Evolutionary conservation across 2,329 filamentous ascomycete genomes (phyloP).

Genomic region (Sclerotinia nivalis): DNA sequence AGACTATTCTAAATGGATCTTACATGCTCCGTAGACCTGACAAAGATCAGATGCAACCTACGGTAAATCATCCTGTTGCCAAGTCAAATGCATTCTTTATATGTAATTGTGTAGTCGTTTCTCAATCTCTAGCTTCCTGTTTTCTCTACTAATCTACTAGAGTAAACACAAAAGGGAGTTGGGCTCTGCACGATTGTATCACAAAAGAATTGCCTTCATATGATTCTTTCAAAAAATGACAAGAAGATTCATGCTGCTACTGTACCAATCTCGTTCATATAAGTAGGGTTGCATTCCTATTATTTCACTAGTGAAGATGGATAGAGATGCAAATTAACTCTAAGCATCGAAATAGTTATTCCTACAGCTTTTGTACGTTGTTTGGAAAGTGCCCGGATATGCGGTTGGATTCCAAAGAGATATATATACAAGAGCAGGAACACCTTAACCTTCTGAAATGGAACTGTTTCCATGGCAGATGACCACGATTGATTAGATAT

Average conservation of each 20-base stretch:
- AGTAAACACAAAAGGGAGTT: background rate
- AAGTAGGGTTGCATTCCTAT: background rate
- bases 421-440: background rate
- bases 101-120: no score
- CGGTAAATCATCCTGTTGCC: background rate
- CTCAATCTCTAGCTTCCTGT: no score
- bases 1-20: no score
- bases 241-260: background rate
- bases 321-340: background rate
- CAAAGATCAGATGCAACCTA: background rate
- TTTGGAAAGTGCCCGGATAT: background rate
- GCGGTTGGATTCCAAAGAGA: no score
- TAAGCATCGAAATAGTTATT: background rate
- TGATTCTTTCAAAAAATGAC: background rate
- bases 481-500: background rate
- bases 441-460: background rate
- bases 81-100: background rate
- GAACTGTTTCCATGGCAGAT: accelerated
- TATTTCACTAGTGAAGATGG: background rate
- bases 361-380: accelerated
- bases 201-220: accelerated
- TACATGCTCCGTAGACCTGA: no score
- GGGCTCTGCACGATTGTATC: background rate
- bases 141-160: background rate
- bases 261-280: background rate